Evolutionary conservation across 2,329 filamentous ascomycete genomes (phyloP), one percentile per base, ranked within the genome.

Genomic region (Biscogniauxia marginata): DNA sequence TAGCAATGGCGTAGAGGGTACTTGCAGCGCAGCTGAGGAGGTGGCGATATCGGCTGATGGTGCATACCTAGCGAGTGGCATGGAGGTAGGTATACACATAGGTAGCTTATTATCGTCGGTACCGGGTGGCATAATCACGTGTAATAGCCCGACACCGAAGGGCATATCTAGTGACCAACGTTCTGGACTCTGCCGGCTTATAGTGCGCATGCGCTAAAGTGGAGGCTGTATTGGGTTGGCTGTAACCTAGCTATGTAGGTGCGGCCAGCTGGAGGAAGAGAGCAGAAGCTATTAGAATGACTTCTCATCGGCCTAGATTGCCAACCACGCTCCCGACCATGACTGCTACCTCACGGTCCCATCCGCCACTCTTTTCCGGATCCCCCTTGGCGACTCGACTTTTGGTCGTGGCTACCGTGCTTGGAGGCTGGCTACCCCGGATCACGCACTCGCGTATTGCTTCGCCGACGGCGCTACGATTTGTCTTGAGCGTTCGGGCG

Each of bases 331-430:
- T 90, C 52, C 90, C 88, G 45, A 96, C 89, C 93, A 98, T 97
- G 49, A 98, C 93, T 1, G 93, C 92, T 49, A 93, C 88, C 75
- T 98, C 95, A 43, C 93, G 83, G 67, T 97, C 93, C 91, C 91
- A 97, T 54, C 78, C 82, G 6, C 76, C 78, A 60, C 72, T 75
- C 60, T 76, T 76, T 11, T 75, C 75, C n/a, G 75, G 68, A 45
- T 79, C 73, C 30, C 72, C 71, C 63, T 70, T 77, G 57, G 62
- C 66, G 57, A 57, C 60, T 55, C 77, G 80, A 25, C 70, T 73
- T 65, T 77, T 83, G 45, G 72, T 70, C 7, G 68, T 70, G 3
- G 70, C 63, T 47, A 84, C 68, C 0, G 79, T 82, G 13, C 79
- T 81, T 1, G 91, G 90, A 50, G 88, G 70, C 70, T 87, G 84